Conservation (phyloP, 164 flowering plant species). For the Liquidambar formosana region DNA sequence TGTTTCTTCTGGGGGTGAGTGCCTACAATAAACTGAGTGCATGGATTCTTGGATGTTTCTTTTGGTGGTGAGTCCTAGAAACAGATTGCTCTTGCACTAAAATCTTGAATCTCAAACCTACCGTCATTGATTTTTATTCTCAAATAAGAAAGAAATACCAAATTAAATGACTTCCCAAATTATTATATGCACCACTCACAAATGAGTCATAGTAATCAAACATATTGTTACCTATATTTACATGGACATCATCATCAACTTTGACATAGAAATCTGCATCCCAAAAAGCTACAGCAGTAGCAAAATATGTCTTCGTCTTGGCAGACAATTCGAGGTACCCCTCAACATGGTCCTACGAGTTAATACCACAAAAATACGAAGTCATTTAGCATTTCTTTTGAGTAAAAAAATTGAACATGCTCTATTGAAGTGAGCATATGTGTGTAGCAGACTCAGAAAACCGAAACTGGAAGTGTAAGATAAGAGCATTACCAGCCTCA, state of each 20-base stretch:
- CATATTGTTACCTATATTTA: constrained; percentile 14
- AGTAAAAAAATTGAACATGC: not conserved
- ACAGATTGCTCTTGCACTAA: too few relatives aligned
- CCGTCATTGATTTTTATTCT: too few relatives aligned
- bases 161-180: not conserved
- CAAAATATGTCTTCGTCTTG: constrained; percentile 20
- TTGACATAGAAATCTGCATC: constrained; percentile 22
- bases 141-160: not conserved
- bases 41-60: not conserved
- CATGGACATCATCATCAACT: constrained; percentile 21
- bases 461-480: not conserved
- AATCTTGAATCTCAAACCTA: too few relatives aligned
- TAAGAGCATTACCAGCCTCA: not conserved
- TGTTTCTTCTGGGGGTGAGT: too few relatives aligned
- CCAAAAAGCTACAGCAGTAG: constrained; percentile 21
- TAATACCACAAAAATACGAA: not conserved
- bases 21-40: too few relatives aligned
- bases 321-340: constrained; percentile 20
- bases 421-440: not conserved
- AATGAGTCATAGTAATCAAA: not conserved
- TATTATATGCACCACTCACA: not conserved
- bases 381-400: not conserved
- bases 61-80: not conserved
- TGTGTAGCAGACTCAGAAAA: not conserved
- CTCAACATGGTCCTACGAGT: constrained; percentile 8